Evolutionary conservation across 306 rosid genomes (phyloP), one percentile per base, ranked within the genome.

Genomic region (Comarum palustre): DNA sequence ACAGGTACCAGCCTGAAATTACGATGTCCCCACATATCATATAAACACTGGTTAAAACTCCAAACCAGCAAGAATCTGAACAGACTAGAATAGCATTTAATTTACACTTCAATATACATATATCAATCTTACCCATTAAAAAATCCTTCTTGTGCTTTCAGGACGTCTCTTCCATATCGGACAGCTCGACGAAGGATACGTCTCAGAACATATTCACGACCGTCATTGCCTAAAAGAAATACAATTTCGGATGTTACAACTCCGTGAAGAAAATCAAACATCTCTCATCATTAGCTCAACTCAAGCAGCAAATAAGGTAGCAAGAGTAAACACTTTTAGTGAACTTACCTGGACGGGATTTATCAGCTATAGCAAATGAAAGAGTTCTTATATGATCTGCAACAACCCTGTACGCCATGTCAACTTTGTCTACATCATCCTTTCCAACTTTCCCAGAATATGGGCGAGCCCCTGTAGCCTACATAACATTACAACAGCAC

Each of bases 161-260:
- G 82, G 69, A 94, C 90, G 76, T 94, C 99, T n/a, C 87, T 90
- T 31, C 97, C 97, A 78, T 91, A 94, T 10, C 99, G 95, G 78
- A 94, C 99, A 84, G 97, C 99, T 15, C 99, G 93, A 76, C 99
- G 97, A 69, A 94, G 99, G 81, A 94, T 94, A 48, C 99, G 99
- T 79, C 99, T 83, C 39, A 94, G 84, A 80, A 94, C 99, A 83
- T 94, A 94, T 79, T 94, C 99, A 36, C 99, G 97, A 1, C 99
- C 99, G 54, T 94, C 99, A 22, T 94, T 94, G 64, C 99, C 99
- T 94, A 57, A 77, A 50, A 74, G 79, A 73, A 67, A 64, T 51
- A 75, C 70, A 73, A 42, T 25, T 45, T 43, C 54, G 71, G 29
- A 72, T 61, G 73, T 78, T 72, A 27, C 22, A 4, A 36, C 34